Evolutionary conservation across 768 basidiomycete species (phyloP).

Genomic region (Tephrocybe sp.): DNA sequence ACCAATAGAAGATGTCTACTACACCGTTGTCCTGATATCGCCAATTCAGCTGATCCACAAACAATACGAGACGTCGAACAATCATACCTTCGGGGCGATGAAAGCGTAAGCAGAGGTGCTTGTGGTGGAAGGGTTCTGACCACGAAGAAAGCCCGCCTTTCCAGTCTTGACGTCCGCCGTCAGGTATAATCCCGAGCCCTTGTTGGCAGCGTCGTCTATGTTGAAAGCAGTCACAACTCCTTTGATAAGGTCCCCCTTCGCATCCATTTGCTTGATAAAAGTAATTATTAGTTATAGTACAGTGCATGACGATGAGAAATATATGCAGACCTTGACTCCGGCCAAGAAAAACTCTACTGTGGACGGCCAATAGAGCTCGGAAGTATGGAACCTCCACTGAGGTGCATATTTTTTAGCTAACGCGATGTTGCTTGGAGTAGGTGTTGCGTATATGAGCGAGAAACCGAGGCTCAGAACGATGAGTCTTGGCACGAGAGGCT

Average conservation of each 20-base stretch:
- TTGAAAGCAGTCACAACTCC: constrained; percentile 8
- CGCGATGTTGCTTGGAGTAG: constrained; percentile 14
- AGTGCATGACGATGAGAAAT: background rate
- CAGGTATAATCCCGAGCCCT: constrained; percentile 14
- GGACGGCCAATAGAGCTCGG: constrained; percentile 18
- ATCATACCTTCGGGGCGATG: constrained; percentile 17
- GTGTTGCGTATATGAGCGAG: constrained; percentile 9
- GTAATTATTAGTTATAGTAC: background rate
- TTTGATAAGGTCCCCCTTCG: constrained; percentile 13
- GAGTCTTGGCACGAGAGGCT: constrained; percentile 8
- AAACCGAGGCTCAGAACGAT: constrained; percentile 7
- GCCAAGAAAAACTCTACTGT: constrained; percentile 17
- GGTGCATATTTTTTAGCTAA: constrained; percentile 19
- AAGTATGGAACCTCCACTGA: constrained; percentile 17
- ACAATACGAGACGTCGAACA: background rate
- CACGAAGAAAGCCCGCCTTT: constrained; percentile 15
- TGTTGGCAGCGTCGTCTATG: constrained; percentile 7
- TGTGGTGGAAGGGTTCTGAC: constrained; percentile 18
- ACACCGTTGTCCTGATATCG: constrained; percentile 15
- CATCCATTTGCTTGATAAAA: constrained; percentile 11
- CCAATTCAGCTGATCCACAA: background rate
- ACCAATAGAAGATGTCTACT: constrained; percentile 19
- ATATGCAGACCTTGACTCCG: constrained; percentile 15
- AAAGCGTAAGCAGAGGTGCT: constrained; percentile 15
- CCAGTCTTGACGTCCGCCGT: constrained; percentile 14